Evolutionary conservation across 805 yeast species (phyloP).

Genomic region (Komagataella mondaviorum): DNA sequence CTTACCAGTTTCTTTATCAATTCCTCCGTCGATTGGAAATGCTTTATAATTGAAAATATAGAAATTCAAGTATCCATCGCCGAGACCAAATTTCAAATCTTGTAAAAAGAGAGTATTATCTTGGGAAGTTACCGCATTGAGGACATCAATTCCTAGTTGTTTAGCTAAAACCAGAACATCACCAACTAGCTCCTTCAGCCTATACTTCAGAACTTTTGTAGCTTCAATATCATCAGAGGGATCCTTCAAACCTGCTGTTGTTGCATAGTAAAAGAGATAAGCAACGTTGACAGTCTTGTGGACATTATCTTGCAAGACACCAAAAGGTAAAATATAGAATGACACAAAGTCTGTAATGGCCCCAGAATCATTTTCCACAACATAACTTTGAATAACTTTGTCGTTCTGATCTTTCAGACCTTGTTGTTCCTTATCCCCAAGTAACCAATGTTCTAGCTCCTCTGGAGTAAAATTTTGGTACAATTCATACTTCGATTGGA

Average conservation of each 20-base stretch:
- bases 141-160: constrained; percentile 64
- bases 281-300: constrained; percentile 73
- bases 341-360: constrained; percentile 80
- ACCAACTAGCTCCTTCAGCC: constrained; percentile 47
- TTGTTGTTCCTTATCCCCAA: constrained; percentile 48
- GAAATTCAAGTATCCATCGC: constrained; percentile 86
- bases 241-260: constrained; percentile 41
- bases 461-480: constrained; percentile 50
- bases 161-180: constrained; percentile 75
- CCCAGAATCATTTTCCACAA: constrained; percentile 52
- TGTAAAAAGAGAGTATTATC: constrained; percentile 80
- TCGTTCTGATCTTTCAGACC: constrained; percentile 69
- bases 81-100: constrained; percentile 77
- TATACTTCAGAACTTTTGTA: constrained; percentile 31
- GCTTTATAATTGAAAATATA: constrained; percentile 86
- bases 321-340: constrained; percentile 79
- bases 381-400: constrained; percentile 62
- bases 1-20: constrained; percentile 38
- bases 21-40: constrained; percentile 71
- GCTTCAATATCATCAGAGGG: constrained; percentile 23
- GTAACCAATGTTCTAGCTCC: constrained; percentile 74
- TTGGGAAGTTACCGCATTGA: constrained; percentile 84
- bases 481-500: constrained; percentile 60
- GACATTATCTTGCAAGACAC: constrained; percentile 52
- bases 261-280: constrained; percentile 80